Base-by-base conservation (phyloP, 192 early-diverging fungal species). In the Coemansia asiatica region DNA sequence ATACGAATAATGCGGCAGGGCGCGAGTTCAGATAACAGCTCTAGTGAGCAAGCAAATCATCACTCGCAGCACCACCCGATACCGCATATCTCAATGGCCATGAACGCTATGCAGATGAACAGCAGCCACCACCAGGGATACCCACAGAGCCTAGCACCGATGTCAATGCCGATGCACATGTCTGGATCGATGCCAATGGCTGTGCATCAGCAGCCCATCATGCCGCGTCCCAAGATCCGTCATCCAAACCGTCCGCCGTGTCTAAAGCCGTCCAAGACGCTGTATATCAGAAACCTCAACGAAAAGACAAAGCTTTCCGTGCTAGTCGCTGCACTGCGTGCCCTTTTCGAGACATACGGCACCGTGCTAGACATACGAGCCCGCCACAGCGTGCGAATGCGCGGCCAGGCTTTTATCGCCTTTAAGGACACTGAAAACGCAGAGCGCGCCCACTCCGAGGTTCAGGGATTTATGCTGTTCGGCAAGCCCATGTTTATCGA, bases 351-450 rank as follows among this genome's bases (percentile, higher is more conserved):
- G 49, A 85, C 87, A 23, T 96, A 89, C 65, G 97, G 97, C 26
- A 74, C 90, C 36, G 84, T 99, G 12, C 59, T 95, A 1, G 90
- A 97, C 51, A 87, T 97, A 12, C 81, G 88, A 16, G 89, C 89
- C 9, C 93, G 92, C 60, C 67, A 74, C 63, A 90, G 91, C 79
- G 84, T 97, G 61, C 82, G 87, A 58, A 89, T 93, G 85, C 87
- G 93, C 61, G 97, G 97, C 18, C 97, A 99, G 70, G 97, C 95
- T 0, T 99, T 96, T 80, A 84, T 99, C 1, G 88, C 88, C 0
- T 98, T 92, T 72, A 85, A 87, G 61, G 73, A 87, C 23, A 63
- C 76, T 28, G 94, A 94, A 50, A 64, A 80, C 35, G 94, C 96
- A 1, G 68, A 75, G 25, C 89, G 86, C 49, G 95, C 97, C 2